Evolutionary conservation across 2,329 filamentous ascomycete species (phyloP), one percentile per base, ranked within the genome.

Genomic region (Colletotrichum sp.): DNA sequence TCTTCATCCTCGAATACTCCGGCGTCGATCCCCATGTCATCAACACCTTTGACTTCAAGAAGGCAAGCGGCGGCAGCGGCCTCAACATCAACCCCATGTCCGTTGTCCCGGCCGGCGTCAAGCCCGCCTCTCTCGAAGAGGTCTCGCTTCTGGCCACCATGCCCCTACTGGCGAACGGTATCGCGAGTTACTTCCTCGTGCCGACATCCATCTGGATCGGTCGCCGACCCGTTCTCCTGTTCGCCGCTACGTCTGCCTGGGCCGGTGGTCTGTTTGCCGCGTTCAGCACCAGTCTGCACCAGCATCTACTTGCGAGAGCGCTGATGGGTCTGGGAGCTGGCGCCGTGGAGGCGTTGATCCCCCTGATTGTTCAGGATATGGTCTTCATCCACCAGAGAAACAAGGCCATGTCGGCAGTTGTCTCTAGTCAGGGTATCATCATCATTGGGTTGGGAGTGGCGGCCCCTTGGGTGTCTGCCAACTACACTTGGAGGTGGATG

Each of bases 341-440:
- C 5, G 80, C 83, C 0, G 82, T 83, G 12, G 83, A 84, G 69
- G 83, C 84, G 0, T 72, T 86, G 19, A 81, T 86, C 6, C 84
- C 84, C 3, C 80, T 86, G 11, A 82, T 86, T 52, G 81, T 85
- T 1, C 84, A 85, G 78, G 84, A 86, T 44, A 80, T 86, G 57
- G 81, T 84, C 25, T 86, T 86, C 30, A 80, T 85, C 19, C 84
- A 86, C 69, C 80, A 86, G 79, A 81, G 84, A 6, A 84, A 83
- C 76, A 79, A 78, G 68, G 84, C 81, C 8, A 80, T 85, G 70
- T 82, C 83, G 8, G 78, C 80, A 8, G 78, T 85, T 13, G 74
- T 83, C 22, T 78, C 81, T 6, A 81, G 80, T 19, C 79, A 80
- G 78, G 83, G 82, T 3, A 19, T 84, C 15, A 76, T 83, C 32